Percentiles rank a stretch among this genome's conserved stretches.
Evolutionary conservation across 73 alveolate species (phyloP).

Genomic region (Tetrahymena elliotti): DNA sequence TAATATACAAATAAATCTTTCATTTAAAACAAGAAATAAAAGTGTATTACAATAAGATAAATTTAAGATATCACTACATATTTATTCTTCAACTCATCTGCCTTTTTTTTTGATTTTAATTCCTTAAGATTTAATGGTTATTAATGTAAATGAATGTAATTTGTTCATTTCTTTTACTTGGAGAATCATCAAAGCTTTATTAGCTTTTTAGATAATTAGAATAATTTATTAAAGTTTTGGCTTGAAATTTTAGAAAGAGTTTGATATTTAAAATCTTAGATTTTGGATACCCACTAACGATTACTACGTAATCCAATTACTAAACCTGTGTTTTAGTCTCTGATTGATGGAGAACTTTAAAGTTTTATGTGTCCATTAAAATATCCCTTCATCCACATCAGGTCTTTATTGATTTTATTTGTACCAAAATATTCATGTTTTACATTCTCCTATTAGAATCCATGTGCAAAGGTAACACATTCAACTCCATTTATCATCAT

Average conservation of each 20-base stretch:
- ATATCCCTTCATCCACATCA: neutral
- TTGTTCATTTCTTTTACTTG: neutral
- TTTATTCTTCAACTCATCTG: too few relatives aligned
- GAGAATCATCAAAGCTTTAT: neutral
- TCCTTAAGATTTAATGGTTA: too few relatives aligned
- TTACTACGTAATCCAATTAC: neutral
- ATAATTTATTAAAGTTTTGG: neutral
- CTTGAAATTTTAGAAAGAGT: neutral
- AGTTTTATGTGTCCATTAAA: neutral
- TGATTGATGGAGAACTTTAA: neutral
- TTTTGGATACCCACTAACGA: neutral
- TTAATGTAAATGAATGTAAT: neutral
- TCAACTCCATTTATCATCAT: neutral
- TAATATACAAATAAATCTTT: too few relatives aligned
- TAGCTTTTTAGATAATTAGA: neutral
- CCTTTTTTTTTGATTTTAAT: too few relatives aligned
- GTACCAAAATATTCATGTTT: neutral
- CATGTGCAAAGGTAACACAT: neutral
- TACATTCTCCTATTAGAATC: neutral
- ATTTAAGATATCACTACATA: too few relatives aligned
- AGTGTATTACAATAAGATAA: too few relatives aligned
- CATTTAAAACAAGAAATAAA: too few relatives aligned
- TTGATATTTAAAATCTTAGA: neutral
- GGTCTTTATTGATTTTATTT: neutral
- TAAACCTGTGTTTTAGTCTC: neutral